Conservation (phyloP, 768 basidiomycete species). For the Cystofilobasidium capitatum region DNA sequence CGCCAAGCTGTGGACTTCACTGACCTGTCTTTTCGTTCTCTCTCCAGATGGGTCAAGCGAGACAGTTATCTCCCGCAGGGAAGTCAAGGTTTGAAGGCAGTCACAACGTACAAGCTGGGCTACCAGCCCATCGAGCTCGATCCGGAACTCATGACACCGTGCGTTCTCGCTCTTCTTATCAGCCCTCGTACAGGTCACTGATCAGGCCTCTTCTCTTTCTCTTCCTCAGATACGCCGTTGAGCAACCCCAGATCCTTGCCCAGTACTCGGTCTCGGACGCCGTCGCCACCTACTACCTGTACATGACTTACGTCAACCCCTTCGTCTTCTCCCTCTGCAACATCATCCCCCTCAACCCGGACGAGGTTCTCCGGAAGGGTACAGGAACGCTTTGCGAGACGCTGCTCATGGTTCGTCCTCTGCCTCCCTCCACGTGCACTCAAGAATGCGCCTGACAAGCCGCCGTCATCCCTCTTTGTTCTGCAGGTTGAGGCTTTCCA, state of each 20-base stretch:
- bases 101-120: constrained; percentile 88
- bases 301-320: constrained; percentile 99
- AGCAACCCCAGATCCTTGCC: constrained; percentile 86
- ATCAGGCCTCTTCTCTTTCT: neutral
- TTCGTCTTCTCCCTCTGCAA: constrained; percentile 99
- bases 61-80: constrained; percentile 98
- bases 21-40: neutral
- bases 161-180: constrained; percentile 36
- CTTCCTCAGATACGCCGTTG: constrained; percentile 76
- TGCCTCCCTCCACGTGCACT: neutral
- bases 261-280: constrained; percentile 99
- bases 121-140: constrained; percentile 96
- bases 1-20: neutral
- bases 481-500: constrained; percentile 86
- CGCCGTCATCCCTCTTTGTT: neutral
- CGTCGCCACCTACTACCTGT: constrained; percentile 98
- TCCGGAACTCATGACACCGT: constrained; percentile 99
- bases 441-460: neutral
- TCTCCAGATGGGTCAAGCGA: constrained; percentile 77
- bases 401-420: constrained; percentile 71
- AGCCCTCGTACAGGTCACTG: neutral
- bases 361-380: constrained; percentile 92
- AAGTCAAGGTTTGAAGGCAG: constrained; percentile 95
- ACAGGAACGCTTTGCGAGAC: constrained; percentile 96
- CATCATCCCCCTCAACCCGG: constrained; percentile 93